Conservation (phyloP, 345 rosid species). For the Toxicodendron radicans region DNA sequence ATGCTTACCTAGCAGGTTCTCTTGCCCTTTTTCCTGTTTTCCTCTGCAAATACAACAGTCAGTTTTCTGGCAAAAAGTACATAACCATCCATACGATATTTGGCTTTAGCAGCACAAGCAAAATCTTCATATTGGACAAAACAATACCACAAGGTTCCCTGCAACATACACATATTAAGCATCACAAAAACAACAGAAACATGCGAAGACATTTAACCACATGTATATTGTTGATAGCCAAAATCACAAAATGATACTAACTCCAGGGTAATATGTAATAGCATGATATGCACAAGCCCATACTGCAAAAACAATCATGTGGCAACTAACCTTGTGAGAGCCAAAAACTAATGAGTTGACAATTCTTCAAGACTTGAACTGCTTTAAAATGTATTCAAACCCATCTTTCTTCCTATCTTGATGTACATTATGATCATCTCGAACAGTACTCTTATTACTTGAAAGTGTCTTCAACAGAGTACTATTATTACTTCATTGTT, state of each 20-base stretch:
- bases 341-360: conserved; percentile 44
- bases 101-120: conserved; percentile 89
- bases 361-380: conserved; percentile 57
- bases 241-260: conserved; percentile 11
- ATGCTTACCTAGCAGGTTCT: conserved; percentile 50
- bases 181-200: background rate
- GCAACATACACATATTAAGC: conserved; percentile 23
- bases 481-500: conserved; percentile 41
- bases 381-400: conserved; percentile 59
- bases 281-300: conserved; percentile 23
- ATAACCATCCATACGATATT: conserved; percentile 80
- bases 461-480: conserved; percentile 34
- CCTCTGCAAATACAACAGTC: conserved; percentile 84
- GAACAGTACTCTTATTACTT: conserved; percentile 43
- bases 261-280: conserved; percentile 17
- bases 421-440: conserved; percentile 43
- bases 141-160: conserved; percentile 91
- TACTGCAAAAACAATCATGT: conserved; percentile 35
- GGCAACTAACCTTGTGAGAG: conserved; percentile 69
- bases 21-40: conserved; percentile 86
- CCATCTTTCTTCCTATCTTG: no score
- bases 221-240: conserved; percentile 7
- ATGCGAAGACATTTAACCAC: background rate
- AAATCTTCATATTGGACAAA: conserved; percentile 82
- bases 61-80: conserved; percentile 74